Conservation (phyloP, 2,329 filamentous ascomycete genomes). For the Sporothrix curviconia region DNA sequence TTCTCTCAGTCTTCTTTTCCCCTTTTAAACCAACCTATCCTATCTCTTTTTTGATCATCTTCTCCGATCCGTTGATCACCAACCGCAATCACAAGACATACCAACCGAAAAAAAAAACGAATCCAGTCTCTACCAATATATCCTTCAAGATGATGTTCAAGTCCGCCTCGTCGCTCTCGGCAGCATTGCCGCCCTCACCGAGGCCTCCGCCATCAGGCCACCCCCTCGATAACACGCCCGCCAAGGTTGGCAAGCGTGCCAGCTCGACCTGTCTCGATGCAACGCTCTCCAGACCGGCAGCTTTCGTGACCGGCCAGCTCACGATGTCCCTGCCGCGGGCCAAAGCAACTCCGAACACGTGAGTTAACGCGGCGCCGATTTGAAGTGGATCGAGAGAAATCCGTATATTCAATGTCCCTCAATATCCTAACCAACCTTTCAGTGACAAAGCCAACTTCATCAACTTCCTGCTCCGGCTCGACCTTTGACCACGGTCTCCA, state of each 20-base stretch:
- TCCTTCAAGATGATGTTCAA: slow-evolving; percentile 46
- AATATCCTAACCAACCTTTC: too few relatives aligned
- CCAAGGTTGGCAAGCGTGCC: slow-evolving; percentile 20
- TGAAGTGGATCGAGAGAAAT: too few relatives aligned
- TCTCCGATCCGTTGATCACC: slow-evolving; percentile 18
- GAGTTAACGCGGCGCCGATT: too few relatives aligned
- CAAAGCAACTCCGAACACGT: slow-evolving; percentile 51
- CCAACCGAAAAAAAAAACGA: not conserved
- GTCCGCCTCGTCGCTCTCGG: slow-evolving; percentile 42
- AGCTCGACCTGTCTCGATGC: slow-evolving; percentile 33
- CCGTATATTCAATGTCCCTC: too few relatives aligned
- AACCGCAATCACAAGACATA: slow-evolving; percentile 3
- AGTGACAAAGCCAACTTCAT: slow-evolving; percentile 57
- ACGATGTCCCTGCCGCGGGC: slow-evolving; percentile 33
- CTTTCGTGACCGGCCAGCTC: slow-evolving; percentile 40
- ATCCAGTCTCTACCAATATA: not conserved
- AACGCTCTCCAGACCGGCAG: slow-evolving; percentile 46
- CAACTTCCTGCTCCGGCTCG: slow-evolving; percentile 53
- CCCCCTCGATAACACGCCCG: slow-evolving; percentile 34
- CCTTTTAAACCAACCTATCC: not conserved
- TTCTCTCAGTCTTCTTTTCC: slow-evolving; percentile 16
- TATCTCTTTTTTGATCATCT: slow-evolving; percentile 3
- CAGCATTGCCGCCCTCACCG: slow-evolving; percentile 39
- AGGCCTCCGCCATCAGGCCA: slow-evolving; percentile 37
- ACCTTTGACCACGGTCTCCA: slow-evolving; percentile 57